Conservation (phyloP, 2,329 filamentous ascomycete genomes). For the Aspergillus jensenii region DNA sequence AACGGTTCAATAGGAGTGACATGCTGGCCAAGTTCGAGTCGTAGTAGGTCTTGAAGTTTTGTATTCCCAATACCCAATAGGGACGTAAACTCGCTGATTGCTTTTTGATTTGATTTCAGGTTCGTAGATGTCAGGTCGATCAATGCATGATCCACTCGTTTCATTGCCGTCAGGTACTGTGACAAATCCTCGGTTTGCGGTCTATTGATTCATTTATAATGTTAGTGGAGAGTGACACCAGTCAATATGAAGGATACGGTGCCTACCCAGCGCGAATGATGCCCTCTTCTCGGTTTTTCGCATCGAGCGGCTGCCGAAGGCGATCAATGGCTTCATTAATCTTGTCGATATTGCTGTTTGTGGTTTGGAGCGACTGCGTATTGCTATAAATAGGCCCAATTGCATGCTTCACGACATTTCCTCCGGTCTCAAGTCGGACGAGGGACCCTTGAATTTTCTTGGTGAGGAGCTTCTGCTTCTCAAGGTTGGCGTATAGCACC, state of each 20-base stretch:
- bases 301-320: constrained; percentile 85
- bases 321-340: constrained; percentile 85
- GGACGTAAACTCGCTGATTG: constrained; percentile 74
- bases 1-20: constrained; percentile 81
- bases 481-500: constrained; percentile 68
- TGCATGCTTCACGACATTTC: constrained; percentile 86
- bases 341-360: constrained; percentile 84
- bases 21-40: constrained; percentile 75
- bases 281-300: constrained; percentile 85
- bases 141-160: constrained; percentile 83
- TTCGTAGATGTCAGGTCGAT: constrained; percentile 86
- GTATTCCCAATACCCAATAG: constrained; percentile 76
- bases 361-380: constrained; percentile 83
- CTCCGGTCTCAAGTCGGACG: constrained; percentile 78
- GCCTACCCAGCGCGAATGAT: constrained; percentile 76
- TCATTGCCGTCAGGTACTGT: constrained; percentile 85
- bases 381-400: constrained; percentile 91
- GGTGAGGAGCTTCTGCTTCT: constrained; percentile 89
- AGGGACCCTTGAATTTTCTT: constrained; percentile 94
- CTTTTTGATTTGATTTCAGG: constrained; percentile 85
- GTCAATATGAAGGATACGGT: constrained; percentile 16
- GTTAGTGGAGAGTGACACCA: not conserved
- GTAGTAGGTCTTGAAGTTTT: constrained; percentile 82
- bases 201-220: constrained; percentile 33
- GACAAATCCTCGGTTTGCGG: constrained; percentile 78